Evolutionary conservation across 108 stramenopile genomes (phyloP).

Genomic region (Nitzschia putrida): DNA sequence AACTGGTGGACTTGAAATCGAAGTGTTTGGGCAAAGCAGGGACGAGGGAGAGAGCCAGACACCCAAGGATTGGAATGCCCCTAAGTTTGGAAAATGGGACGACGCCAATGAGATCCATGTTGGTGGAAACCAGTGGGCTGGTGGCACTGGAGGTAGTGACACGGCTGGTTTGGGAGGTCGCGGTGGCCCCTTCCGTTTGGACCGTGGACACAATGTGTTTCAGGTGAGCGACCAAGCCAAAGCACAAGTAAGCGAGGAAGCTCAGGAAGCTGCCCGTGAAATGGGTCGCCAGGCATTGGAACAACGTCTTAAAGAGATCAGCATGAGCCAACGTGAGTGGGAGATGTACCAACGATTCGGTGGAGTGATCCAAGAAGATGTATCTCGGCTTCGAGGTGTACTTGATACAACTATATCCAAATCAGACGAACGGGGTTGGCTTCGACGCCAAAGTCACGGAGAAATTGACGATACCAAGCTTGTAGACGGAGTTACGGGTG

Average conservation of each 20-base stretch:
- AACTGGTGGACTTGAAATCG: conserved; percentile 17
- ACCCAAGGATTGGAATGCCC: conserved; percentile 37
- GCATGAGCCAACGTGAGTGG: conserved; percentile 81
- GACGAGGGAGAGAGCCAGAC: conserved; percentile 32
- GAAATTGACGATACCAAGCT: conserved; percentile 86
- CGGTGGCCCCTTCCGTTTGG: conserved; percentile 90
- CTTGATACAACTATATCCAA: conserved; percentile 55
- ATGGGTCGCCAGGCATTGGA: conserved; percentile 75
- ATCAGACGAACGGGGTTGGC: conserved; percentile 75
- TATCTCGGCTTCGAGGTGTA: conserved; percentile 52
- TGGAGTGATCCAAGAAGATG: conserved; percentile 54
- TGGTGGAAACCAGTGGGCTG: conserved; percentile 91
- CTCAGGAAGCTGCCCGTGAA: conserved; percentile 51
- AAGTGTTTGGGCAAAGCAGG: conserved; percentile 13
- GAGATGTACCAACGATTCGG: conserved; percentile 63
- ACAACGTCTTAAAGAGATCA: conserved; percentile 69
- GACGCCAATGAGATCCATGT: conserved; percentile 74
- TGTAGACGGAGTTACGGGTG: conserved; percentile 84
- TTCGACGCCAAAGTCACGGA: conserved; percentile 73
- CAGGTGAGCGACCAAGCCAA: conserved; percentile 88
- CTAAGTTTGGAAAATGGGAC: conserved; percentile 77
- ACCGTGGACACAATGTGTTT: conserved; percentile 81
- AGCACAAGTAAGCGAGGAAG: conserved; percentile 77
- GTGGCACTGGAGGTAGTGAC: conserved; percentile 88
- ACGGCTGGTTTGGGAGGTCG: conserved; percentile 92